Evolutionary conservation across 768 basidiomycete genomes (phyloP), one percentile per base, ranked within the genome.

Genomic region (Tulasnella sp.): DNA sequence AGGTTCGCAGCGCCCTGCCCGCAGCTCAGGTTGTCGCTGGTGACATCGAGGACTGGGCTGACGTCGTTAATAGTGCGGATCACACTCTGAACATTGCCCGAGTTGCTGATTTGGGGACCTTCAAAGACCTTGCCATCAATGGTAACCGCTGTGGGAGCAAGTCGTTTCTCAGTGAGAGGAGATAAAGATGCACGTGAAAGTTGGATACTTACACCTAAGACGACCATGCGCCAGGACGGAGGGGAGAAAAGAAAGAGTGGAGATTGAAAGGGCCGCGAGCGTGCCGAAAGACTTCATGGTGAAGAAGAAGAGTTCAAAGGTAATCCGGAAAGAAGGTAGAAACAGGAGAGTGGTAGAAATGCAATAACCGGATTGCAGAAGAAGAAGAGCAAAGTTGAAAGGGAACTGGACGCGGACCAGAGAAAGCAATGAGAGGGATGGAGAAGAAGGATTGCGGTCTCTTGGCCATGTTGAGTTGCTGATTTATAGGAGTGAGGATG

Each of bases 11-110:
- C 87, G 40, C 85, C 82, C 25, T 85, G 82, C 9, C 91, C 91
- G 78, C 91, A 93, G 82, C 87, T 90, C 22, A 91, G 71, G 74
- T 84, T 85, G 2, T 86, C 79, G 79, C 91, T 91, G 49, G 73
- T 83, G 25, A 89, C 86, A 49, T 89, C 89, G 81, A 91, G 88
- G 77, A 88, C 86, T 0, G 88, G 88, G 0, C 81, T 77, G 76
- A 85, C 84, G 77, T 80, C 80, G 75, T 83, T 80, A 71, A 89
- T 83, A 72, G 84, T 84, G 29, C 87, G 87, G 67, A 89, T 83
- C 19, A 86, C 84, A 64, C 77, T 79, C 5, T 54, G 22, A 25
- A 52, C 58, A 67, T 83, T 82, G 70, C 78, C 79, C 77, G 79
- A 79, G 69, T 83, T 81, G 74, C 83, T 77, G 25, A 84, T 82